phyloP scores from a whole-genome alignment of 2,329 filamentous ascomycete genomes.

The Apiospora rasikravindrae region DNA sequence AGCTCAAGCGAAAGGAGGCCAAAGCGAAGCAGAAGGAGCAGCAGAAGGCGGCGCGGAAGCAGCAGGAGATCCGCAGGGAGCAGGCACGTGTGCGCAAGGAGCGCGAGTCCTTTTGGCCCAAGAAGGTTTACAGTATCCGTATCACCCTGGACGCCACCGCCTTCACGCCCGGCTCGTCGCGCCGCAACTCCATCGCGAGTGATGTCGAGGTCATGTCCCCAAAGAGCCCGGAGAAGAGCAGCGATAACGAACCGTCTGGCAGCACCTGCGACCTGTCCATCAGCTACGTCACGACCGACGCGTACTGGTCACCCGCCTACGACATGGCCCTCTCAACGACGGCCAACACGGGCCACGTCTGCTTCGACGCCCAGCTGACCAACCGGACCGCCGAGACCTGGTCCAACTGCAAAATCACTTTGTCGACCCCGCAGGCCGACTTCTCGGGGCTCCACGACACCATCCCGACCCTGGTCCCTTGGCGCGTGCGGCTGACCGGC shows the following conservation, averaged over 20 bases:
- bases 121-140: slow-evolving; percentile 52
- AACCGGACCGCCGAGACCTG: slow-evolving; percentile 70
- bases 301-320: slow-evolving; percentile 66
- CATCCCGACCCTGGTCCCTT: slow-evolving; percentile 60
- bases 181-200: slow-evolving; percentile 56
- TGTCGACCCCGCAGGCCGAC: slow-evolving; percentile 68
- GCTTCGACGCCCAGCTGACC: slow-evolving; percentile 66
- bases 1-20: slow-evolving; percentile 32
- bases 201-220: slow-evolving; percentile 45
- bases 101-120: slow-evolving; percentile 55
- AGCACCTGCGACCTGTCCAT: slow-evolving; percentile 53
- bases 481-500: slow-evolving; percentile 56
- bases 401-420: slow-evolving; percentile 62
- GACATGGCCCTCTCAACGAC: slow-evolving; percentile 66
- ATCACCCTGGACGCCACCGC: slow-evolving; percentile 55
- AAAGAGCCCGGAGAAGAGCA: slow-evolving; percentile 24
- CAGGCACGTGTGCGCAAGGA: slow-evolving; percentile 50
- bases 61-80: slow-evolving; percentile 47
- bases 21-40: slow-evolving; percentile 42
- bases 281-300: slow-evolving; percentile 64
- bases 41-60: slow-evolving; percentile 42
- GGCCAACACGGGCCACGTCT: slow-evolving; percentile 55
- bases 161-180: slow-evolving; percentile 51
- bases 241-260: slow-evolving; percentile 14
- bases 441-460: slow-evolving; percentile 60